Evolutionary conservation across 2,329 filamentous ascomycete species (phyloP).

Genomic region (Cadophora sp.): DNA sequence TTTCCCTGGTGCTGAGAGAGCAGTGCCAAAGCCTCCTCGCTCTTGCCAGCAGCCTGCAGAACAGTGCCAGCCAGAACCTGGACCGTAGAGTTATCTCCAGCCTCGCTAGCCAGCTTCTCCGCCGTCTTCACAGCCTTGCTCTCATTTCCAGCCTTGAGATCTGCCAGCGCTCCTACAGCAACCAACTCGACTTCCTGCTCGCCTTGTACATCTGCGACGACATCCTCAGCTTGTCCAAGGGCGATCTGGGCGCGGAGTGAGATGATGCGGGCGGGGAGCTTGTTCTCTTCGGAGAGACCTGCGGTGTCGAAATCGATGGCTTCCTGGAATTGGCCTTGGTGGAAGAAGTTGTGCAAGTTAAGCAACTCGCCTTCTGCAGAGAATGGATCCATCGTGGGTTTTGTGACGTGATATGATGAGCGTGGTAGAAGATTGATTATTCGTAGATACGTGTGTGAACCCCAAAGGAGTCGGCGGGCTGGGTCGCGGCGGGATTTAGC

Average conservation of each 20-base stretch:
- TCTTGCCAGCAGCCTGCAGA: conserved; percentile 78
- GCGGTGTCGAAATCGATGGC: conserved; percentile 87
- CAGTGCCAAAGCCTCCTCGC: conserved; percentile 84
- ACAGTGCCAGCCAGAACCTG: conserved; percentile 85
- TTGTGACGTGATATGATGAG: conserved; percentile 22
- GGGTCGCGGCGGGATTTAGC: conserved; percentile 1
- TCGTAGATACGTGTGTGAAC: conserved; percentile 35
- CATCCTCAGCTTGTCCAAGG: conserved; percentile 77
- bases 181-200: conserved; percentile 73
- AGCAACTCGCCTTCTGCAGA: conserved; percentile 75
- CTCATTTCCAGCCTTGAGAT: conserved; percentile 64
- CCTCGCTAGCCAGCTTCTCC: conserved; percentile 70
- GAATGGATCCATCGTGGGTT: conserved; percentile 67
- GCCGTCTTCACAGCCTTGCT: conserved; percentile 67
- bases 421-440: conserved; percentile 10
- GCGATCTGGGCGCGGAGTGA: conserved; percentile 84
- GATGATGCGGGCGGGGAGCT: conserved; percentile 76
- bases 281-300: conserved; percentile 79
- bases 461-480: background rate
- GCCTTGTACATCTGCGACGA: conserved; percentile 71
- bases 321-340: conserved; percentile 83
- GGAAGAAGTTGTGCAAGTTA: conserved; percentile 74
- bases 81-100: conserved; percentile 77
- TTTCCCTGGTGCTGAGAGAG: conserved; percentile 85
- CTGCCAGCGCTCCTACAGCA: conserved; percentile 79